Evolutionary conservation across 1,139 yeast genomes (phyloP).

Genomic region (Yarrowia galli): DNA sequence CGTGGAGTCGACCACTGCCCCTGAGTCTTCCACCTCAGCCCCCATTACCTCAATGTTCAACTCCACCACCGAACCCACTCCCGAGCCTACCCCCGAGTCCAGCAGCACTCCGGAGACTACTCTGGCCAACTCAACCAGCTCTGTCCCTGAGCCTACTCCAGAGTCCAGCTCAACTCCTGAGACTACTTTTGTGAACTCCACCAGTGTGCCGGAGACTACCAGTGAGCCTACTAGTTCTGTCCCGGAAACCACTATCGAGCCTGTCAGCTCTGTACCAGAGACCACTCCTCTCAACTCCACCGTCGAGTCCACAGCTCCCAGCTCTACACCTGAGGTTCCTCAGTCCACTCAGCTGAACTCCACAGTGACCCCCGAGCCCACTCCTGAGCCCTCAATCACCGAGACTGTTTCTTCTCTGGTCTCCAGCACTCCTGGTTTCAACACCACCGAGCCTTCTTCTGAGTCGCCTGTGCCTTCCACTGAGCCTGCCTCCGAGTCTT

Average conservation of each 20-base stretch:
- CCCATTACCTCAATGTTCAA: not conserved
- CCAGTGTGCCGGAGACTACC: not conserved
- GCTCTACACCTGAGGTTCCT: not conserved
- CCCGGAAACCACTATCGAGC: not conserved
- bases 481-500: not conserved
- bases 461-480: not conserved
- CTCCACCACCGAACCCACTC: conserved; percentile 3
- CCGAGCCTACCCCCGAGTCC: conserved; percentile 6
- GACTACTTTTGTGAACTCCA: conserved; percentile 2
- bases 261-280: not conserved
- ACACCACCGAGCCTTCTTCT: not conserved
- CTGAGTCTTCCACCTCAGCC: not conserved
- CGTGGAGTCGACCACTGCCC: not conserved
- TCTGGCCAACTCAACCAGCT: no score
- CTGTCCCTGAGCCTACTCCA: not conserved
- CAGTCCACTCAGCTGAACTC: not conserved
- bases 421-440: not conserved
- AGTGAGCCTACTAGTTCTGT: not conserved
- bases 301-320: not conserved
- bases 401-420: not conserved
- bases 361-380: not conserved
- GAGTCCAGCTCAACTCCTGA: no score
- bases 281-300: not conserved
- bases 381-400: not conserved
- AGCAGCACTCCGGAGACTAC: not conserved